A percentile compares a stretch with the other conserved stretches of the same genome.
Conservation (phyloP, 176 grass and related monocot species). For the Oryza rufipogon region DNA sequence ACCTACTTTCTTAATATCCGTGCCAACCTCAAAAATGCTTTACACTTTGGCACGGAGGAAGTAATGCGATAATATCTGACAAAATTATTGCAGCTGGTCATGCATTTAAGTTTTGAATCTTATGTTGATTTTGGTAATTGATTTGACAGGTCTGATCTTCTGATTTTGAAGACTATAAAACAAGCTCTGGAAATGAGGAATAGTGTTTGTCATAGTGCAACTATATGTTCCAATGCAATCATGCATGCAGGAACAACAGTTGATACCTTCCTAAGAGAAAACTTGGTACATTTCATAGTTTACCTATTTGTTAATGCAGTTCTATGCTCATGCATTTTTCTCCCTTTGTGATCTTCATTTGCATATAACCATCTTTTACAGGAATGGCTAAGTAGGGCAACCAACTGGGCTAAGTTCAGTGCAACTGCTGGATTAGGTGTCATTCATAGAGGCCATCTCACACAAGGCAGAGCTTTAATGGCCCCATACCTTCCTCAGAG, state of each 20-base stretch:
- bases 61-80: constrained; percentile 24
- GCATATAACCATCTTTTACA: constrained; percentile 38
- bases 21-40: too few relatives aligned
- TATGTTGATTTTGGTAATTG: not conserved
- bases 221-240: constrained; percentile 81
- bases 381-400: constrained; percentile 99
- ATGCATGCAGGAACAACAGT: constrained; percentile 96
- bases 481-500: constrained; percentile 98
- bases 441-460: constrained; percentile 97
- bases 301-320: not conserved
- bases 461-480: constrained; percentile 96
- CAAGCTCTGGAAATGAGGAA: constrained; percentile 85
- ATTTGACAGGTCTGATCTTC: constrained; percentile 70
- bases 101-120: constrained; percentile 10
- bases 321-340: not conserved
- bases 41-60: too few relatives aligned
- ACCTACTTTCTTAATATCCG: too few relatives aligned
- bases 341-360: constrained; percentile 58
- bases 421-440: constrained; percentile 96
- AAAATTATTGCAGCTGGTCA: constrained; percentile 8
- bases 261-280: constrained; percentile 85
- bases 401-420: constrained; percentile 99
- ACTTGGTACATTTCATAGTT: constrained; percentile 57
- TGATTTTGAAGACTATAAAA: constrained; percentile 90
- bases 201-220: constrained; percentile 86